phyloP scores from a whole-genome alignment of 805 yeast genomes.

The Ogataea paraovalis region DNA sequence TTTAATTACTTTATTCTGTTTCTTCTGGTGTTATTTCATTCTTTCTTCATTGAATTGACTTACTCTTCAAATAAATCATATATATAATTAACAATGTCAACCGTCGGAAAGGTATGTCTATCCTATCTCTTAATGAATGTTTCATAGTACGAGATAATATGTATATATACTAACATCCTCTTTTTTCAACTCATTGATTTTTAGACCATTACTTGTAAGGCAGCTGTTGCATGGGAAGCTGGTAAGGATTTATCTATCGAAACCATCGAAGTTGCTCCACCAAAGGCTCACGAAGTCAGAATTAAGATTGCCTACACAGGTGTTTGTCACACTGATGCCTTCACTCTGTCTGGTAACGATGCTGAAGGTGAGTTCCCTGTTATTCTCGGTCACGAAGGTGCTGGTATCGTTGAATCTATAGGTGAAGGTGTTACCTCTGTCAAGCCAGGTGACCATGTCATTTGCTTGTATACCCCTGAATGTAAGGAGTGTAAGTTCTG shows the following conservation, averaged over 20 bases:
- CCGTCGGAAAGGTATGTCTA: conserved; percentile 30
- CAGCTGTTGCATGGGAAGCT: conserved; percentile 98
- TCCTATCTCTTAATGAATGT: neutral
- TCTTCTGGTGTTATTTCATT: neutral
- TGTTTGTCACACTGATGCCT: conserved; percentile 98
- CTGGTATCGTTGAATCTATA: conserved; percentile 90
- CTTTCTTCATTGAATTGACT: too few species aligned
- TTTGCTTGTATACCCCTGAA: conserved; percentile 95
- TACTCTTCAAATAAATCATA: neutral
- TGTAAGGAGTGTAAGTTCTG: conserved; percentile 95
- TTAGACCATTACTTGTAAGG: conserved; percentile 69
- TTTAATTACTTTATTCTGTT: neutral
- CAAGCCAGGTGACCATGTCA: conserved; percentile 89
- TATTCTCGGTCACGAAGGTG: conserved; percentile 96
- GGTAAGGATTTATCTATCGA: conserved; percentile 72
- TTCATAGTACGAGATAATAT: too few species aligned
- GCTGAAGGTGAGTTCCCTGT: conserved; percentile 97
- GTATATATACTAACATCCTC: too few species aligned
- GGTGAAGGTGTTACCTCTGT: conserved; percentile 93
- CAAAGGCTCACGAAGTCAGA: conserved; percentile 96
- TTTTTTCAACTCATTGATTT: too few species aligned
- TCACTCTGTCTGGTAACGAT: conserved; percentile 89
- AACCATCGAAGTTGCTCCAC: conserved; percentile 86
- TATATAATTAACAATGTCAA: conserved; percentile 21
- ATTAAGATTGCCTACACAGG: conserved; percentile 85